phyloP scores from a whole-genome alignment of 225 moss, liverwort and hornwort species.

The Asterella californica region DNA sequence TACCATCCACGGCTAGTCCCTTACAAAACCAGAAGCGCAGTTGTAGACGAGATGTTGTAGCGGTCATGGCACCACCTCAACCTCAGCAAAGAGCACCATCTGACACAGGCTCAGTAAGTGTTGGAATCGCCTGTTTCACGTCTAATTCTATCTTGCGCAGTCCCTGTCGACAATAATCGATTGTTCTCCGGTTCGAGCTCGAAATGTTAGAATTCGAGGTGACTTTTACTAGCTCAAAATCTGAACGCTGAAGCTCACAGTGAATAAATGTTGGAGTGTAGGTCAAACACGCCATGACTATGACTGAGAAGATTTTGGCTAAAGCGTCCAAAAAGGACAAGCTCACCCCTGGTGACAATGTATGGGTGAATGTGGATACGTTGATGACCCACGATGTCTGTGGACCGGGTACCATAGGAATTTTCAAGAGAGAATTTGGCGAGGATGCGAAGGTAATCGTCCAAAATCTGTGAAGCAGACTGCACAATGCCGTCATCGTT shows the following conservation, averaged over 20 bases:
- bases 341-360: constrained; percentile 79
- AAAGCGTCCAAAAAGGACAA: constrained; percentile 75
- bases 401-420: constrained; percentile 95
- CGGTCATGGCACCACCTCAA: constrained; percentile 76
- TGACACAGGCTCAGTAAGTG: constrained; percentile 71
- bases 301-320: constrained; percentile 90
- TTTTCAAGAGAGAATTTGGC: constrained; percentile 97
- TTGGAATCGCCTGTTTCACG: neutral
- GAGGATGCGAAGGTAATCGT: constrained; percentile 75
- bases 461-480: neutral
- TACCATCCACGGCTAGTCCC: constrained; percentile 18
- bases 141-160: no score
- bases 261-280: constrained; percentile 21
- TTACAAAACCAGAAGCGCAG: constrained; percentile 9
- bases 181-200: no score
- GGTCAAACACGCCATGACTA: constrained; percentile 95
- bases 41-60: constrained; percentile 25
- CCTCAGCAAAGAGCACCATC: constrained; percentile 77
- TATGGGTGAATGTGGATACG: constrained; percentile 94
- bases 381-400: constrained; percentile 99
- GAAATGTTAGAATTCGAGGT: neutral
- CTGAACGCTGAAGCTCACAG: neutral
- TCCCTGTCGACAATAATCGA: no score
- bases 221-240: neutral
- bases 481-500: no score